These are phyloP conservation scores for Dioszegia hungarica DNA, from an alignment of 768 basidiomycete genomes.

Conservation along the genomic window DNA sequence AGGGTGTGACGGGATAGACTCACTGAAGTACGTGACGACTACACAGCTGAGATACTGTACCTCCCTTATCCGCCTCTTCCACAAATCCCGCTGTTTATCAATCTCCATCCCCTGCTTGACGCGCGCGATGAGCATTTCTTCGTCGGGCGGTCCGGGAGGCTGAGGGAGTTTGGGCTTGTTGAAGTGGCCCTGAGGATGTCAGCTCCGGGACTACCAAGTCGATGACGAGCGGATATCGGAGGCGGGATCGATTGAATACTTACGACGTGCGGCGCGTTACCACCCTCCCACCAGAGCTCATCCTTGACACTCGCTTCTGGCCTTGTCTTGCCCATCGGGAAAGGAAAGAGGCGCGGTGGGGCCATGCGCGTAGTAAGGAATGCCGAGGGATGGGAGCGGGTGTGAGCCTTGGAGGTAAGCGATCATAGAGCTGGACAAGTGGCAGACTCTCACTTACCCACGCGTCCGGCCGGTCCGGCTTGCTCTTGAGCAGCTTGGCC, in stretches of 20 bases:
- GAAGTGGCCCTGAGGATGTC: slow-evolving; percentile 38
- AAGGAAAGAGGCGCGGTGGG: slow-evolving; percentile 36
- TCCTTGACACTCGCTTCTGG: slow-evolving; percentile 20
- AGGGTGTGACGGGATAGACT: too few species aligned
- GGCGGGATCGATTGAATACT: too few species aligned
- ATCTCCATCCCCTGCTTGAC: slow-evolving; percentile 30
- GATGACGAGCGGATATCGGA: too few species aligned
- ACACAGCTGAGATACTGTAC: slow-evolving; percentile 30
- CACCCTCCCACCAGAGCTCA: slow-evolving; percentile 45
- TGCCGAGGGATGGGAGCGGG: slow-evolving; percentile 38
- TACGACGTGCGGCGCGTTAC: slow-evolving; percentile 41
- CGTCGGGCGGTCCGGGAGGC: slow-evolving; percentile 18
- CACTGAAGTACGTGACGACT: slow-evolving; percentile 28
- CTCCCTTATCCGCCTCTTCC: slow-evolving; percentile 34
- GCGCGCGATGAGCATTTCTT: slow-evolving; percentile 16
- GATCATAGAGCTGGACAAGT: not conserved
- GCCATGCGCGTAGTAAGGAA: slow-evolving; percentile 38
- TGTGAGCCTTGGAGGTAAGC: slow-evolving; percentile 18
- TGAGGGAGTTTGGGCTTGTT: slow-evolving; percentile 28
- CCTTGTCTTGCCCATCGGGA: slow-evolving; percentile 36
- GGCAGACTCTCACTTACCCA: slow-evolving; percentile 20
- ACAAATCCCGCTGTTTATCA: slow-evolving; percentile 23
- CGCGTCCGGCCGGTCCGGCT: slow-evolving; percentile 23
- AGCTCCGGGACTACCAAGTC: too few species aligned
- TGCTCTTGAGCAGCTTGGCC: slow-evolving; percentile 12